Conservation (phyloP, 1,139 yeast species). For the Candida smagusa region DNA sequence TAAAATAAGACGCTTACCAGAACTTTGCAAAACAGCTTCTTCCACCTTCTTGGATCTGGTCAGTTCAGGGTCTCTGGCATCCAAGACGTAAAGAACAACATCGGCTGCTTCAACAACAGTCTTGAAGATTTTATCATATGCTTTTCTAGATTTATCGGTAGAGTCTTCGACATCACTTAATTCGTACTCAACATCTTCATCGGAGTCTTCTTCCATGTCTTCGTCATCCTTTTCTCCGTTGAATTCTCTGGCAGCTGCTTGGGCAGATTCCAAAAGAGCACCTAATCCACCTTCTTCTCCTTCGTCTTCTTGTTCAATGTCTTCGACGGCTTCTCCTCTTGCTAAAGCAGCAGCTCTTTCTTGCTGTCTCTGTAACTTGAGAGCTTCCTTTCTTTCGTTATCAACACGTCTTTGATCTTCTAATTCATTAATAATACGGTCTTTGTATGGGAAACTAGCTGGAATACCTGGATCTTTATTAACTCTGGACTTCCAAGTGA, state of each 20-base stretch:
- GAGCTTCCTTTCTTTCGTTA: slow-evolving; percentile 55
- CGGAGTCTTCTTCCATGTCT: slow-evolving; percentile 43
- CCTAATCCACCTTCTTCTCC: slow-evolving; percentile 62
- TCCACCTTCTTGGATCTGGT: slow-evolving; percentile 92
- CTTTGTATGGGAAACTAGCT: slow-evolving; percentile 89
- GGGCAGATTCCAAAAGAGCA: slow-evolving; percentile 87
- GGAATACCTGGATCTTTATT: slow-evolving; percentile 95
- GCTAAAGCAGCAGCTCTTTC: slow-evolving; percentile 47
- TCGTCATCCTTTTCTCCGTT: slow-evolving; percentile 50
- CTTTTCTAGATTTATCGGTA: slow-evolving; percentile 80
- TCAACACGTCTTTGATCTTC: slow-evolving; percentile 68
- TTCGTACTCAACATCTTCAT: slow-evolving; percentile 42
- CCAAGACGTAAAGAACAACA: slow-evolving; percentile 86
- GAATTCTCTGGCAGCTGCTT: slow-evolving; percentile 73
- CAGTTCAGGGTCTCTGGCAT: slow-evolving; percentile 96
- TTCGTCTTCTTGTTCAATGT: slow-evolving; percentile 36
- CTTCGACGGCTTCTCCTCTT: slow-evolving; percentile 39
- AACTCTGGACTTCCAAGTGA: slow-evolving; percentile 84
- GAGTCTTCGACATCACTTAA: slow-evolving; percentile 44
- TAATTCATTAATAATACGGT: slow-evolving; percentile 72
- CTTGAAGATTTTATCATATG: slow-evolving; percentile 85
- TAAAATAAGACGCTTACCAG: slow-evolving; percentile 78
- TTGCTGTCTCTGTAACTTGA: slow-evolving; percentile 44
- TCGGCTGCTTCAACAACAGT: slow-evolving; percentile 84
- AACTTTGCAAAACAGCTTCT: slow-evolving; percentile 75